phyloP scores from a whole-genome alignment of 1,284 basidiomycete genomes.

The Volvariella volvacea region DNA sequence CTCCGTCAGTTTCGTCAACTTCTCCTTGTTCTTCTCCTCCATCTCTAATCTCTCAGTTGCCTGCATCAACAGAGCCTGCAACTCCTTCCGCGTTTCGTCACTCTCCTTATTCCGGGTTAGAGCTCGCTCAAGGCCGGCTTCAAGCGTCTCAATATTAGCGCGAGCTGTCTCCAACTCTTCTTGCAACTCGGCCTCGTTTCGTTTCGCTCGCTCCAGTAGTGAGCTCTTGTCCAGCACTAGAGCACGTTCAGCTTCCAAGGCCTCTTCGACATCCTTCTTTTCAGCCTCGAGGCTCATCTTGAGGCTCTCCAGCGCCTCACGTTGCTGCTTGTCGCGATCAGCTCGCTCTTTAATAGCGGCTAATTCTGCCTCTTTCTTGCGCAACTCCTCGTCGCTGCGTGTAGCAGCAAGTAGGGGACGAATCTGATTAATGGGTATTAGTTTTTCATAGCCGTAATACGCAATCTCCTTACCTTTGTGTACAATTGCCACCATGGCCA shows the following conservation, averaged over 20 bases:
- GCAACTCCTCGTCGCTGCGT: conserved; percentile 87
- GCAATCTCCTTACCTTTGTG: conserved; percentile 59
- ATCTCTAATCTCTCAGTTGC: conserved; percentile 72
- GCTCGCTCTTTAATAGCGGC: conserved; percentile 78
- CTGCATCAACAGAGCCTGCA: conserved; percentile 71
- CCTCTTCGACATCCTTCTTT: conserved; percentile 76
- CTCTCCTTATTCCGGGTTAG: conserved; percentile 70
- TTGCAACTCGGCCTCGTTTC: conserved; percentile 77
- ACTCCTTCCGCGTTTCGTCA: conserved; percentile 70
- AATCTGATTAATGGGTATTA: conserved; percentile 42
- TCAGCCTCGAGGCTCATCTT: conserved; percentile 78
- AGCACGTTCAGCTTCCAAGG: conserved; percentile 77
- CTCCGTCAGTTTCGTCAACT: conserved; percentile 36
- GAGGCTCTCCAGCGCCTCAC: conserved; percentile 70
- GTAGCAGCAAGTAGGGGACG: conserved; percentile 92
- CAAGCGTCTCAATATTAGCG: conserved; percentile 78
- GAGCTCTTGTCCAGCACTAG: conserved; percentile 82
- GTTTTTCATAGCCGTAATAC: conserved; percentile 6
- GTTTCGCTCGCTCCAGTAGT: conserved; percentile 82
- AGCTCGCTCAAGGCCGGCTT: conserved; percentile 81
- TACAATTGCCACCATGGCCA: conserved; percentile 99
- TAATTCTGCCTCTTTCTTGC: conserved; percentile 85
- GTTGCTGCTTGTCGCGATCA: conserved; percentile 79
- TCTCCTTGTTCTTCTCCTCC: too few relatives aligned
- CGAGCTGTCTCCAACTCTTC: conserved; percentile 83